Base-by-base conservation (phyloP, 768 basidiomycete species). In the Trichaptum fuscoviolaceum region DNA sequence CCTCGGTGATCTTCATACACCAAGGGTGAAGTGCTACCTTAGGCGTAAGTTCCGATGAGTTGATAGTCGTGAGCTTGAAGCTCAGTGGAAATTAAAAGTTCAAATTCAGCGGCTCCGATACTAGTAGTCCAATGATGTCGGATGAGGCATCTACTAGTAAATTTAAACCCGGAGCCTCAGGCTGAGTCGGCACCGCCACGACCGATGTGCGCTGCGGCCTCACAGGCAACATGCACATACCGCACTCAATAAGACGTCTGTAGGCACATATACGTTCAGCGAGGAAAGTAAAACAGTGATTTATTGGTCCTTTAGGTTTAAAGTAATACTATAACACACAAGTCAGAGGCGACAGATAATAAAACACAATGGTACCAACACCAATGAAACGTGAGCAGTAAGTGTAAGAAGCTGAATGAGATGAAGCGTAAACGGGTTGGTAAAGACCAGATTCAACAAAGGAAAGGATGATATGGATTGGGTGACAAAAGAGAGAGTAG, bases 321-420 rank as follows among this genome's bases (percentile, higher is more conserved):
- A 20, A 52, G 42, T 52, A 52, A 52, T 12, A 20, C 42, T 52
- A 52, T 52, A 52, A 15, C 42, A 52, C 42, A 52, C 42, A 12
- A 20, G 42, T 52, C 42, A 52, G 42, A 52, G 20, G 42, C 15
- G 20, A 52, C 42, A 52, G 20, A 52, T 52, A 52, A 52, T 52
- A 52, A 52, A 52, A 52, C 42, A 52, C 42, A 52, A 52, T 52
- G 42, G 42, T 52, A 52, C 15, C 10, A 20, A 15, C 42, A 52
- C 42, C 42, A 52, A 52, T 15, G 42, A 52, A 52, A 52, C 15
- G 5, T 52, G 42, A 52, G 15, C 42, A 52, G 10, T 52, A 12
- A 52, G 42, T 52, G 42, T 52, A 52, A 52, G 42, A n/a, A n/a
- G n/a, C n/a, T n/a, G n/a, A 52, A 52, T 52, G 42, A 52, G 42